A percentile compares a stretch with the other conserved stretches of the same genome.
phyloP scores from a whole-genome alignment of 2,329 filamentous ascomycete genomes.

The Neopestalotiopsis sp. region DNA sequence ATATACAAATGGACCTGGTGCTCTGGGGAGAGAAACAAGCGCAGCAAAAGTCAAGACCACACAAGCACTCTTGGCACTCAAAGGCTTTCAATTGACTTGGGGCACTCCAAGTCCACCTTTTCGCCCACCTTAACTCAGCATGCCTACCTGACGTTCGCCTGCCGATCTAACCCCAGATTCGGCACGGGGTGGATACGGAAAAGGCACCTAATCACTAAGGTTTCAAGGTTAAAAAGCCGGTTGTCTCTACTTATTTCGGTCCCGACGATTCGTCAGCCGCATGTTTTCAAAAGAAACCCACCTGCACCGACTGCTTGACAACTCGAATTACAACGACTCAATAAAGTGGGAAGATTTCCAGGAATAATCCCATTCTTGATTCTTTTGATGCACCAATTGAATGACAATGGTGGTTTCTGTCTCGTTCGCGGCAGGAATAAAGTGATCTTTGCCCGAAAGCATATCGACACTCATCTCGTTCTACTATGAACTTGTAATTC shows the following conservation, averaged over 20 bases:
- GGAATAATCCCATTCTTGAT: background rate
- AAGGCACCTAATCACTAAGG: background rate
- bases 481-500: too few species aligned
- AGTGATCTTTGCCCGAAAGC: too few species aligned
- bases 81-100: background rate
- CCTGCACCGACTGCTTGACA: background rate
- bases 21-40: background rate
- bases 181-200: background rate
- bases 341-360: background rate
- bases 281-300: background rate
- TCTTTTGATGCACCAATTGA: too few species aligned
- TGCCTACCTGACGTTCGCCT: background rate
- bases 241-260: background rate
- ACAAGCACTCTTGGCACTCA: too few species aligned
- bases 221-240: background rate
- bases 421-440: too few species aligned
- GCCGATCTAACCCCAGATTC: background rate
- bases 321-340: background rate
- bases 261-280: background rate
- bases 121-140: background rate
- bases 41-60: background rate
- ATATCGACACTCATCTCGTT: too few species aligned
- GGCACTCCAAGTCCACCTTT: background rate
- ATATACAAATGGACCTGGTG: background rate
- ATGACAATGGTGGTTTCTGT: too few species aligned